Conservation (phyloP, 1,284 basidiomycete species). For the Wolfiporia cocos region DNA sequence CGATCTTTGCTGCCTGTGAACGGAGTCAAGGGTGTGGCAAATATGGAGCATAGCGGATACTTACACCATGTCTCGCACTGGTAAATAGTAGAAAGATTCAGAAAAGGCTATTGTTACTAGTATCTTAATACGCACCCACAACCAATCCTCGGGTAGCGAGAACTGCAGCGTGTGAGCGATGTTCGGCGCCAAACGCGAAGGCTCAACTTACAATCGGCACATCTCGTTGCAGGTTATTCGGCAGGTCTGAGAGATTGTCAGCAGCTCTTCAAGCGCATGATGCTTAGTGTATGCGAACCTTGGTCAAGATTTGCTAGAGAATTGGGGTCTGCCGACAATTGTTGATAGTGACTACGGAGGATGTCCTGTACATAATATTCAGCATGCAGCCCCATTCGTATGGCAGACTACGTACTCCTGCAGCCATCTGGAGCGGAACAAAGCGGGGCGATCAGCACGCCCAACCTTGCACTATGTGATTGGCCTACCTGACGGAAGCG, state of each 20-base stretch:
- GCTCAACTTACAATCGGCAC: conserved; percentile 87
- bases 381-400: neutral
- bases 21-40: too few relatives aligned
- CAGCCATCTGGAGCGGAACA: conserved; percentile 63
- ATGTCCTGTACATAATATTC: conserved; percentile 58
- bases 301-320: conserved; percentile 96
- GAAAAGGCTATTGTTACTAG: neutral
- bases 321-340: conserved; percentile 88
- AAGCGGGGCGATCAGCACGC: too few relatives aligned
- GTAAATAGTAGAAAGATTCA: neutral
- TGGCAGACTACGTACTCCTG: conserved; percentile 52
- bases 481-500: conserved; percentile 77
- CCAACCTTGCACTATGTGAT: conserved; percentile 2
- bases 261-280: neutral
- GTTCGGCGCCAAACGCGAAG: too few relatives aligned
- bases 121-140: conserved; percentile 63
- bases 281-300: conserved; percentile 34
- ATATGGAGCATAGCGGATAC: conserved; percentile 19
- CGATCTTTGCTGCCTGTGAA: conserved; percentile 70
- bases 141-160: conserved; percentile 86
- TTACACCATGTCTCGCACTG: conserved; percentile 86
- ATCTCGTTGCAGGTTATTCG: conserved; percentile 85
- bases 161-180: conserved; percentile 40
- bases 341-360: conserved; percentile 89
- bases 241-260: conserved; percentile 56